Conservation (phyloP, 805 yeast genomes). For the Yamadazyma kitorensis region DNA sequence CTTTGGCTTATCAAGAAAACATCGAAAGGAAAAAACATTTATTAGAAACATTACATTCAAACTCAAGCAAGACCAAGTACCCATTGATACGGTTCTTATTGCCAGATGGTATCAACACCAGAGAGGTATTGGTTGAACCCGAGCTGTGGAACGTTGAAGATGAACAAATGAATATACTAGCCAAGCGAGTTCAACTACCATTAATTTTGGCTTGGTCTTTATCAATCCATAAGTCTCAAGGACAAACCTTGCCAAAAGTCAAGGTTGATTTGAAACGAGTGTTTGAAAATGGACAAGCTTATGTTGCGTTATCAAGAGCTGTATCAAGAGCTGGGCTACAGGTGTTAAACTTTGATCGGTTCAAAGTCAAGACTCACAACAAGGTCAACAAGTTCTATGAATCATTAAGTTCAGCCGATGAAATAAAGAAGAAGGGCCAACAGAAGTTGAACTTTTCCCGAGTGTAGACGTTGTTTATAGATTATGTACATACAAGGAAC, state of each 20-base stretch:
- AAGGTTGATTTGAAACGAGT: conserved; percentile 77
- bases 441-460: conserved; percentile 7
- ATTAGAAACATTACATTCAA: conserved; percentile 38
- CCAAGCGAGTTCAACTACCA: conserved; percentile 78
- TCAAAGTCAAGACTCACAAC: conserved; percentile 65
- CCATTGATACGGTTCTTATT: conserved; percentile 79
- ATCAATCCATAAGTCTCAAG: conserved; percentile 95
- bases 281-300: conserved; percentile 93
- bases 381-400: conserved; percentile 71
- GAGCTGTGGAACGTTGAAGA: conserved; percentile 83
- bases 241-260: conserved; percentile 81
- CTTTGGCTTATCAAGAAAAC: conserved; percentile 23
- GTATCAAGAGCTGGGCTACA: conserved; percentile 79
- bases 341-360: conserved; percentile 65
- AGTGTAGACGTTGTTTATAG: too few relatives aligned
- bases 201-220: conserved; percentile 94
- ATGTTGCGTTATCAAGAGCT: conserved; percentile 93
- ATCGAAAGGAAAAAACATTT: conserved; percentile 48
- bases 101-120: conserved; percentile 61
- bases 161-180: conserved; percentile 63
- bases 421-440: conserved; percentile 16
- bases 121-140: conserved; percentile 77
- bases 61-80: conserved; percentile 46
- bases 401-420: conserved; percentile 38
- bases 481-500: too few relatives aligned